Evolutionary conservation across 805 yeast species (phyloP), one percentile per base, ranked within the genome.

Genomic region (Starmerella riodocensis): DNA sequence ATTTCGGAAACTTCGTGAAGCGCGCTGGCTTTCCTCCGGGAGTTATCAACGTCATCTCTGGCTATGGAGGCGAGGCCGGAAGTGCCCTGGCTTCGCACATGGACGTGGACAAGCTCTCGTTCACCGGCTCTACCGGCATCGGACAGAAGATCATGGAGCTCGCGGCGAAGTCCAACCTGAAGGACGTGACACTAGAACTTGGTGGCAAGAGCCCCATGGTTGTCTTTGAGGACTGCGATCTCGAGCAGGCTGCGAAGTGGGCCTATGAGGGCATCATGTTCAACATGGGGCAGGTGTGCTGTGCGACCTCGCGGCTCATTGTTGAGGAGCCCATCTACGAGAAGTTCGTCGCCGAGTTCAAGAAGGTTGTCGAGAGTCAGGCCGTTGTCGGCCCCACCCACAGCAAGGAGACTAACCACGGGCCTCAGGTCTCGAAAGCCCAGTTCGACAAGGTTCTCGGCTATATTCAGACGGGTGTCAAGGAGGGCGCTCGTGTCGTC

Each of bases 181-280:
- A 86, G 71, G 84, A 81, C 62, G 83, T 85, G 48, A 86, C 96
- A 32, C 71, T 86, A 58, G 97, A 86, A 67, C 75, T 85, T 54
- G 97, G 97, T 58, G 97, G 97, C 59, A 86, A 86, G 67, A 85
- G 95, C 25, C 94, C 97, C 55, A 76, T 80, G 62, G 75, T 86
- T 52, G 77, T 86, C 36, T 84, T 80, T 57, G 76, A 78, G 55
- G 96, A 86, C 58, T 86, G 88, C 41, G 75, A 86, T 60, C 58
- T 86, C 43, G 75, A 78, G 41, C 67, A 69, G 55, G 81, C 95
- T 37, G 78, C 82, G 37, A 69, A 77, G 52, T 73, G 76, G 69
- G 76, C 84, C 51, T 70, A 80, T 42, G 59, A 70, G 41, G 95
- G 94, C 61, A 85, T 86, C 56, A 83, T 78, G 70, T 83, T 73